Evolutionary conservation across 306 rosid species (phyloP), one percentile per base, ranked within the genome.

Genomic region (Rosa lucieae): DNA sequence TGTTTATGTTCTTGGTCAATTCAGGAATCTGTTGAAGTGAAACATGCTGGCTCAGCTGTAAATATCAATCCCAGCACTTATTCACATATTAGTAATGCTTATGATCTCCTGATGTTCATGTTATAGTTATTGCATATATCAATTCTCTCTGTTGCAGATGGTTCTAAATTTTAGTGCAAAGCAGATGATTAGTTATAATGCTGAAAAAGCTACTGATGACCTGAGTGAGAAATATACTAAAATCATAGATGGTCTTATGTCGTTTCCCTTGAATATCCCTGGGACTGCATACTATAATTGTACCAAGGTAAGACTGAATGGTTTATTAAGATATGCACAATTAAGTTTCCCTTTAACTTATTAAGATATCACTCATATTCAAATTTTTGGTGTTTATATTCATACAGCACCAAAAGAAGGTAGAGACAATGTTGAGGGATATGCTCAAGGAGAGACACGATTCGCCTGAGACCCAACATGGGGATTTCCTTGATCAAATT

Each of bases 211-310:
- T 2, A 47, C 49, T 1, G 80, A 65, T 21, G 66, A 66, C n/a
- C 51, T 86, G 55, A 77, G 89, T 4, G 78, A 86, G 53, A 44
- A 68, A 26, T 86, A 81, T 20, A 63, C 75, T 14, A 79, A 69
- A 56, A 62, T 87, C 56, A 46, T 73, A 35, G 65, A 84, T 1
- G 86, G 88, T 43, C 62, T 82, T 12, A 68, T 87, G 86, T 48
- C 88, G 15, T 73, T 87, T 42, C 90, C 90, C 44, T 61, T 87
- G 80, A 84, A 86, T 51, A 44, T 86, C 46, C 89, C 89, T 0
- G 85, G 87, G 3, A 86, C 87, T 5, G 77, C 84, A 55, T 70
- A 86, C 75, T 23, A 81, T 59, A 84, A 53, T 32, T 81, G 85
- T 47, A 5, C 76, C 17, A 77, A 81, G 84, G 88, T 81, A 74